Evolutionary conservation across 2,329 filamentous ascomycete species (phyloP).

Genomic region (Catunica adiposa): DNA sequence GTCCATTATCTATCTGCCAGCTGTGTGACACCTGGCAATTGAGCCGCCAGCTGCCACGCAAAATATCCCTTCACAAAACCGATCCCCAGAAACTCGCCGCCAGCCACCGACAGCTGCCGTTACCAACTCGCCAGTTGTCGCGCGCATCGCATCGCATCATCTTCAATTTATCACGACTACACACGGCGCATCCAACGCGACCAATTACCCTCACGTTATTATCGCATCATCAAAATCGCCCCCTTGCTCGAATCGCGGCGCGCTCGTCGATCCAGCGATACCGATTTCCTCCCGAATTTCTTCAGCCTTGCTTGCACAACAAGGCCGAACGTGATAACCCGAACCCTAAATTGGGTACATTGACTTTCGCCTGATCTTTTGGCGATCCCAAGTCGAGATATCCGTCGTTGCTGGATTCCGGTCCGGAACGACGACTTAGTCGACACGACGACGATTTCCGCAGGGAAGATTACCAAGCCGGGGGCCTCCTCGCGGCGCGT

Average conservation of each 20-base stretch:
- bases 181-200: neutral
- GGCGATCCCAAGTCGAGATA: too few relatives aligned
- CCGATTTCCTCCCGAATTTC: neutral
- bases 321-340: too few relatives aligned
- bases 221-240: neutral
- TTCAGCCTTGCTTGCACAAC: neutral
- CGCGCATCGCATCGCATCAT: neutral
- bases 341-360: too few relatives aligned
- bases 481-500: constrained; percentile 2
- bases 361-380: too few relatives aligned
- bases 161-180: neutral
- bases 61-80: neutral
- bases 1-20: neutral
- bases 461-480: constrained; percentile 13
- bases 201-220: neutral
- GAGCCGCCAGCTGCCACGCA: neutral
- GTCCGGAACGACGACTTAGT: neutral
- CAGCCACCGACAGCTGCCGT: neutral
- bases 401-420: neutral
- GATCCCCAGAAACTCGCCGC: neutral
- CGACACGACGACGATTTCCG: neutral
- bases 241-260: neutral
- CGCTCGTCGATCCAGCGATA: neutral
- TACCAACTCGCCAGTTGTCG: neutral
- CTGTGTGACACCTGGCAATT: neutral